These are phyloP conservation scores for Fragaria nilgerrensis DNA, from an alignment of 306 rosid genomes.

Conservation along the genomic window DNA sequence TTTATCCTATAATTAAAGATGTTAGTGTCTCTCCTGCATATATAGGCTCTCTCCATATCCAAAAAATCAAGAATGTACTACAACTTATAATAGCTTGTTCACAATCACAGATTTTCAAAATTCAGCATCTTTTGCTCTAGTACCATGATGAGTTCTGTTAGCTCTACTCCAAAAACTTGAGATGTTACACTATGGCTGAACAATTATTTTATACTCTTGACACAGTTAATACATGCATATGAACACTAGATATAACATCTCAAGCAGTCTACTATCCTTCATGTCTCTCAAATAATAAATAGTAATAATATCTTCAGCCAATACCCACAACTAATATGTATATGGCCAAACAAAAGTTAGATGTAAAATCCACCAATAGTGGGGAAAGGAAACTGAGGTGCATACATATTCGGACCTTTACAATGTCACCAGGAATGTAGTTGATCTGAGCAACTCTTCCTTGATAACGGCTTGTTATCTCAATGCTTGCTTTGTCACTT, in stretches of 20 bases:
- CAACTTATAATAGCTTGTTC: neutral
- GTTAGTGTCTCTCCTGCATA: neutral
- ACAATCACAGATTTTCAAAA: neutral
- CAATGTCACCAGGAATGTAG: slow-evolving; percentile 75
- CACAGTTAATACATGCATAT: neutral
- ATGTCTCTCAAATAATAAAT: neutral
- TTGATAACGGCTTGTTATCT: slow-evolving; percentile 90
- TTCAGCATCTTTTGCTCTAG: neutral
- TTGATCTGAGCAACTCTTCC: slow-evolving; percentile 69
- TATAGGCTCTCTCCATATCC: no score
- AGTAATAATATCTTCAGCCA: neutral
- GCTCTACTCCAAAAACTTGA: neutral
- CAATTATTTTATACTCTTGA: neutral
- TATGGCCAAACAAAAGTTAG: neutral
- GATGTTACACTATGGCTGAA: neutral
- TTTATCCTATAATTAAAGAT: no score
- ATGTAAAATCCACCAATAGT: neutral
- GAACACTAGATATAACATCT: neutral
- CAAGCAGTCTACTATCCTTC: neutral
- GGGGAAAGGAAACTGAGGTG: neutral
- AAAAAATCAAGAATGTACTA: neutral
- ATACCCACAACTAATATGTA: neutral
- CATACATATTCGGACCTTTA: slow-evolving; percentile 55
- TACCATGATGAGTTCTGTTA: neutral
- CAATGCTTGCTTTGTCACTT: slow-evolving; percentile 98